phyloP scores from a whole-genome alignment of 768 basidiomycete species.

The Hygrophorus pudorinus region DNA sequence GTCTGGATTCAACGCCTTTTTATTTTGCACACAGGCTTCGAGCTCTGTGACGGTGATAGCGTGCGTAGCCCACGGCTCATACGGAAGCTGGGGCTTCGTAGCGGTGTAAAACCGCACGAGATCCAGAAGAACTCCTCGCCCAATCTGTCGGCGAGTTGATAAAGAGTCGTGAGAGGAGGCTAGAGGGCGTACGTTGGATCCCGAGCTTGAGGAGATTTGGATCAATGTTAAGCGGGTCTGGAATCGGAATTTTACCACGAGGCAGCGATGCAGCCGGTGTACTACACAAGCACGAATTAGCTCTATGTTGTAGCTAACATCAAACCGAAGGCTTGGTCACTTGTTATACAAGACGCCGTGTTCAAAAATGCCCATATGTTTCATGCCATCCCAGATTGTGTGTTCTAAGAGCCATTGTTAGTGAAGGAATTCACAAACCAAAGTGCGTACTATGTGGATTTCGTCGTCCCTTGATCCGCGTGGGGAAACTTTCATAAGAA shows the following conservation, averaged over 20 bases:
- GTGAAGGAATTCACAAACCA: neutral
- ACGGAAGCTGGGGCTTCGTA: constrained; percentile 32
- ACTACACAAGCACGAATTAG: constrained; percentile 17
- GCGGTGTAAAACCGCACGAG: constrained; percentile 44
- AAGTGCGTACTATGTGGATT: constrained; percentile 40
- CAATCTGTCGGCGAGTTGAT: constrained; percentile 34
- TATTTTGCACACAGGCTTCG: constrained; percentile 46
- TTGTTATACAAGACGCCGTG: constrained; percentile 57
- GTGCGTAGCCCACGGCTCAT: constrained; percentile 54
- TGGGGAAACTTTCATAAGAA: too few relatives aligned
- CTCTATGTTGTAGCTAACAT: too few relatives aligned
- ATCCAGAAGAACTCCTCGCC: constrained; percentile 64
- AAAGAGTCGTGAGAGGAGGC: constrained; percentile 3
- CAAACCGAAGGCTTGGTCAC: constrained; percentile 16
- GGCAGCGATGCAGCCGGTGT: constrained; percentile 33
- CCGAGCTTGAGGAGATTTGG: constrained; percentile 40
- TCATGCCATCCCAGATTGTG: constrained; percentile 62
- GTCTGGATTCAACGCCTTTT: constrained; percentile 48
- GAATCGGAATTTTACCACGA: constrained; percentile 34
- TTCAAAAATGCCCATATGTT: constrained; percentile 44
- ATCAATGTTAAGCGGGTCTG: constrained; percentile 40
- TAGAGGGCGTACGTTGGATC: constrained; percentile 49
- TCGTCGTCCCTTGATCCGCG: constrained; percentile 31
- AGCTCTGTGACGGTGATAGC: constrained; percentile 43
- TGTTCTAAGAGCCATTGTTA: constrained; percentile 35